Base-by-base conservation (phyloP, 306 rosid genomes). In the Acacia melanoxylon region DNA sequence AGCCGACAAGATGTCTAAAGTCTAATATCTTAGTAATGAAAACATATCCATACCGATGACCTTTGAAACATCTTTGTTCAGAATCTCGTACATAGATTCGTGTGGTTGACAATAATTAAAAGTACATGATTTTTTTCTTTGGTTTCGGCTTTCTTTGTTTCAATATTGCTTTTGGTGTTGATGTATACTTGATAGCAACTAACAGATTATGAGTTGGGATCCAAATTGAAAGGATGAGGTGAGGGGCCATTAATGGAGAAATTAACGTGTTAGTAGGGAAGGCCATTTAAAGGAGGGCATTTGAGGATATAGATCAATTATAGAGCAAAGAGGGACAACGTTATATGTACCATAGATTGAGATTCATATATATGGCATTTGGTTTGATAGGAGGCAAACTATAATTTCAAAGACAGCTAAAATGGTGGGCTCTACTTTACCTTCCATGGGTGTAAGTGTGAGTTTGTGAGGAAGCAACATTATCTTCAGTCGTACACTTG, bases 351-450 rank as follows among this genome's bases (percentile, higher is more conserved):
- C 79, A 75, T 25, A 78, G 24, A 19, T 10, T 52, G 59, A 17
- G 59, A 52, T 52, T 52, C 59, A 14, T 15, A 29, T 29, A 13
- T 48, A 84, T 82, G 19, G 29, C 13, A n/a, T 79, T 83, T 81
- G 90, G 97, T 91, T 92, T 89, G 96, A 94, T 83, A 80, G 91
- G 94, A 94, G 80, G 90, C 78, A 41, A 82, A 85, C 86, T 89
- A 84, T 89, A 84, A 86, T 83, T 87, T 87, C 58, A 82, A 83
- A 88, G 74, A 89, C 92, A 92, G 90, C 91, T 84, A 44, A 85
- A 83, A 33, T 59, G 83, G 89, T 87, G 78, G 87, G 88, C 85
- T 82, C 83, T 49, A 77, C 27, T 73, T 74, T 86, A 90, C 91
- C 88, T 56, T 56, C 27, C 62, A 56, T n/a, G 2, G 14, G 4